Evolutionary conservation across 768 basidiomycete genomes (phyloP).

Genomic region (Phlebiopsis gigantea): DNA sequence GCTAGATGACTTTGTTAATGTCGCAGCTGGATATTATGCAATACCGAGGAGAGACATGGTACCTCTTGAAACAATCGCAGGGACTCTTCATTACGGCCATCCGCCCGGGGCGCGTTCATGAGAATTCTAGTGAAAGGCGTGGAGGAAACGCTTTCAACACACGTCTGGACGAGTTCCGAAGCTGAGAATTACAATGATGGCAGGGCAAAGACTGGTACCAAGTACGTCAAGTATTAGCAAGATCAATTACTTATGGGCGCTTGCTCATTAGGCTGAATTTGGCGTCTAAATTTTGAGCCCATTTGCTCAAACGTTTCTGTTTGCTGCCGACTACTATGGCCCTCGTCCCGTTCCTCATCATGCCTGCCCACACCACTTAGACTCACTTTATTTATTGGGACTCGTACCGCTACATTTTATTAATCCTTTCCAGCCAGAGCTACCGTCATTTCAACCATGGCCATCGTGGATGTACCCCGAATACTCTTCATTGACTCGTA

Average conservation of each 20-base stretch:
- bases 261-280: not conserved
- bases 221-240: not conserved
- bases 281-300: conserved; percentile 1
- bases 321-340: not conserved
- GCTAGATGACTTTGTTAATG: conserved; percentile 12
- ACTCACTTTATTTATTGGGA: not conserved
- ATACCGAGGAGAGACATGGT: not conserved
- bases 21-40: not conserved
- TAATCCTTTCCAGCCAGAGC: conserved; percentile 1
- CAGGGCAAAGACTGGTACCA: too few relatives aligned
- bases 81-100: conserved; percentile 1
- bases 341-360: conserved; percentile 2
- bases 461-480: conserved; percentile 32
- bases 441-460: conserved; percentile 19
- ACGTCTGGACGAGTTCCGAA: too few relatives aligned
- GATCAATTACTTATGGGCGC: not conserved
- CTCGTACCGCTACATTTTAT: not conserved
- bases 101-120: not conserved
- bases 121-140: not conserved
- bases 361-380: not conserved
- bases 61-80: conserved; percentile 35
- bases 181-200: too few relatives aligned
- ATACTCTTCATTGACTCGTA: conserved; percentile 78
- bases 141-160: too few relatives aligned
- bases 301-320: not conserved